Percentiles rank a stretch among this genome's conserved stretches.
Evolutionary conservation across 495 filamentous ascomycete species (phyloP).

Genomic region (Aspergillus kassunensis): DNA sequence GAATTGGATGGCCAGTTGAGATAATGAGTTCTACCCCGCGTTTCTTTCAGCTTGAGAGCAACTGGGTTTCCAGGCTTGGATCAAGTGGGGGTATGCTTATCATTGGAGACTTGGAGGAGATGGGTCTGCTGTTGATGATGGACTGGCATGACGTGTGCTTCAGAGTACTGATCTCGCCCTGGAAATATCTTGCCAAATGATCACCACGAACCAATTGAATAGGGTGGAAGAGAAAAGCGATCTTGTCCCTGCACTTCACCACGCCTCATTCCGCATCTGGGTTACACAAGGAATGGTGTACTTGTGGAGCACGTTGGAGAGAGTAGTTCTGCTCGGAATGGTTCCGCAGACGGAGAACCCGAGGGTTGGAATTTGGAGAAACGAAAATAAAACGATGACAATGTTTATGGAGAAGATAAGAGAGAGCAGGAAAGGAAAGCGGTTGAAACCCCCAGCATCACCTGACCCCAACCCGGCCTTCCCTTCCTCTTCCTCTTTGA

Average conservation of each 20-base stretch:
- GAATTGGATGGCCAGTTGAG: too few relatives aligned
- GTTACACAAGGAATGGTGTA: too few relatives aligned
- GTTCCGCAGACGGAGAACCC: conserved; percentile 2
- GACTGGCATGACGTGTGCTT: too few relatives aligned
- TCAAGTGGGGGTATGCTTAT: conserved; percentile 4
- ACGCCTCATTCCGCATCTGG: too few relatives aligned
- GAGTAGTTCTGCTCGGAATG: conserved; percentile 2
- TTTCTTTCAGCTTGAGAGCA: background rate
- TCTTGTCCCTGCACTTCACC: too few relatives aligned
- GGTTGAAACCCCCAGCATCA: background rate
- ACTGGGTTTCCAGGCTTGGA: background rate
- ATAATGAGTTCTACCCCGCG: background rate
- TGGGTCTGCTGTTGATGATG: background rate
- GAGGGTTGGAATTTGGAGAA: too few relatives aligned
- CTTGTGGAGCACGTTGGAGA: background rate
- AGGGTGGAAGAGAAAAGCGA: too few relatives aligned
- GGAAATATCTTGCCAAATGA: too few relatives aligned
- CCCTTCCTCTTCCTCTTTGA: too few relatives aligned
- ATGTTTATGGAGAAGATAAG: background rate
- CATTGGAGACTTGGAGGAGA: conserved; percentile 4
- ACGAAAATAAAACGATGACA: too few relatives aligned
- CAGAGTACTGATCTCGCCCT: too few relatives aligned
- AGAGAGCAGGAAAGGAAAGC: background rate
- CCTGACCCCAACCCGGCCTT: background rate
- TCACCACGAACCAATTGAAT: too few relatives aligned